These are phyloP conservation scores for Nigrospora osmanthi DNA, from an alignment of 2,329 filamentous ascomycete species.

Conservation along the genomic window DNA sequence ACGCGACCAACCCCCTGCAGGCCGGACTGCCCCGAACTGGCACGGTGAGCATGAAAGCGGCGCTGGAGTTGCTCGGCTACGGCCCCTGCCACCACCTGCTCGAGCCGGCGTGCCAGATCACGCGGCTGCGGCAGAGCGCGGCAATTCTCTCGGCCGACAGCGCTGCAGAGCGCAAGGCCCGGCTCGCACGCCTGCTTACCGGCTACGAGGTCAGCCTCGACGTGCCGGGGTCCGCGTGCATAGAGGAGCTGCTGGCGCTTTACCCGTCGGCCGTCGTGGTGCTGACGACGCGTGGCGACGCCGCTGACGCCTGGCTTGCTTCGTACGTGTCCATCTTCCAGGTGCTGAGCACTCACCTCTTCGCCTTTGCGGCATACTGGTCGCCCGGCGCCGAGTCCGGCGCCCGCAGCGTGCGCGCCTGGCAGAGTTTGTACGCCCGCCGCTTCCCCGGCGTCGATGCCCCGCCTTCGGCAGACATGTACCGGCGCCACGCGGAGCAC, in stretches of 20 bases:
- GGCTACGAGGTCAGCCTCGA: background rate
- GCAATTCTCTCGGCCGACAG: background rate
- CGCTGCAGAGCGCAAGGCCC: background rate
- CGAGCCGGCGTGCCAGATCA: background rate
- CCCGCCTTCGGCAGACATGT: background rate
- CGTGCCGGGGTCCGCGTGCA: background rate
- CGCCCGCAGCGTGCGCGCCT: background rate
- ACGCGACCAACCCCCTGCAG: background rate
- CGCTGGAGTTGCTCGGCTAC: background rate
- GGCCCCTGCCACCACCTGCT: background rate
- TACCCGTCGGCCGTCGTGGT: background rate
- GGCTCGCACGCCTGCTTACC: background rate
- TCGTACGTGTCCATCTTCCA: background rate
- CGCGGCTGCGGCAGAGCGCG: background rate
- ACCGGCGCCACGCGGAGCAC: conserved; percentile 18
- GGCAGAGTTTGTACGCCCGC: background rate
- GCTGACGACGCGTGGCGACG: background rate
- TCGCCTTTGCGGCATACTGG: background rate
- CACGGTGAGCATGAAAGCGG: conserved; percentile 1
- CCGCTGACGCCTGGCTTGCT: background rate
- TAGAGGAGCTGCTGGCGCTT: background rate
- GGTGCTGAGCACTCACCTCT: background rate
- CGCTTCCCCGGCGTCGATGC: background rate
- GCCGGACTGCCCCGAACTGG: background rate
- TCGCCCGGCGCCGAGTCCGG: background rate